Evolutionary conservation across 805 yeast species (phyloP), one percentile per base, ranked within the genome.

Genomic region (Sugiyamaella chiloensis): DNA sequence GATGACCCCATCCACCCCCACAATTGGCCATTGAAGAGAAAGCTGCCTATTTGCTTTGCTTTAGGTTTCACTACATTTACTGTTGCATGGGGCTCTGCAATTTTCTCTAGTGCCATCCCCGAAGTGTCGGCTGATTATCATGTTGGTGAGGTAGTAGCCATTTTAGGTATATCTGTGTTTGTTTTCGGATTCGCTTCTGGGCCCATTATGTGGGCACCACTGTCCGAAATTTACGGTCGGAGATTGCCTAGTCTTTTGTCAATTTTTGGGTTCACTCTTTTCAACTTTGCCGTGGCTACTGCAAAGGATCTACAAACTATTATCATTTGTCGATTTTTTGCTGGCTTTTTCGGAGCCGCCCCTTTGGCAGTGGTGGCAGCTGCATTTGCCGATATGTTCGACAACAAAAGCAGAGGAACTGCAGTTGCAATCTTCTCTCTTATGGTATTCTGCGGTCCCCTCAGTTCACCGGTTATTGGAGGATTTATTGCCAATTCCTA

Each of bases 171-270:
- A 9, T 81, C 96, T 0, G 71, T 89, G 23, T 90, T 79, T 59
- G 96, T 90, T n/a, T 65, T 88, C 36, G 98, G 97, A 9, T 91
- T 90, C 66, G 97, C 96, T 1, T 76, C 88, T 0, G 96, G 97
- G 16, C 98, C 98, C 3, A 72, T 90, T 43, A 59, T 87, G 31
- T 90, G 95, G 88, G 96, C 95, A 24, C 96, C 96, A 4, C 63
- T 86, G 32, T 83, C 91, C n/a, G 95, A 85, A 63, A 59, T 83
- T 29, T 82, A 74, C 55, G 93, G 95, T 46, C 77, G 96, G 64
- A 77, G 78, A 62, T 65, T 75, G 16, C 81, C 87, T n/a, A 59
- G 85, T 46, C 53, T 84, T 2, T 52, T 79, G 2, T 78, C 89
- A 3, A 64, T 75, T 2, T 68, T 86, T 36, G 77, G 83, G 1